Base-by-base conservation (phyloP, 257 asterid genomes). In the Ocimum tenuiflorum region DNA sequence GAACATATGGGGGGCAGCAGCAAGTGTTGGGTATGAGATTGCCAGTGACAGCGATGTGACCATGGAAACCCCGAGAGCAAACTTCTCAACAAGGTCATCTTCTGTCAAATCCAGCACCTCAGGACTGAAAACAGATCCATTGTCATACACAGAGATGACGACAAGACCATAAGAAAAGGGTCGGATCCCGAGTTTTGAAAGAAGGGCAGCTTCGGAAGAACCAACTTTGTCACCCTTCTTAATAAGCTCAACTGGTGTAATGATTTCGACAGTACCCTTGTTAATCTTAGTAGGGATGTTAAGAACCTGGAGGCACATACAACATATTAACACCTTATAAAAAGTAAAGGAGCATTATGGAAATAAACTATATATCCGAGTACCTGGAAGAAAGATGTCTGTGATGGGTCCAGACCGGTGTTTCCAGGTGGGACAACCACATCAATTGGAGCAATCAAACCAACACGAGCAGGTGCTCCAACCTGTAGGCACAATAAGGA, bases 391-490 rank as follows among this genome's bases (percentile, higher is more conserved):
- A 94, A 94, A 62, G 97, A 90, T 0, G 99, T 90, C 72, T 94
- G 97, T 0, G 97, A 90, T 20, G 99, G 97, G 65, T 92, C 99
- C 0, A 89, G 88, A 15, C 99, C 99, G 50, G 99, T 92, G 83
- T 92, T 92, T 1, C 99, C 99, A 45, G 99, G 97, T 20, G 97
- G 96, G 17, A 92, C 97, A 71, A 92, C 84, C 1, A 92, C 99
- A 77, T 92, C 99, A 74, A 84, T 80, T 0, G 97, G 99, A 6
- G 99, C 99, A 6, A 92, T 91, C 77, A 92, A 57, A 69, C 99
- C 96, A 52, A 92, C 99, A 79, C 99, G 97, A 54, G 99, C 99
- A 68, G 99, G 99, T 4, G 99, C 99, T 58, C 99, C 99, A 71
- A 94, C 99, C 99, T 92, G 65, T 62, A 36, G 1, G 27, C 7